Evolutionary conservation across 1,284 basidiomycete species (phyloP).

Genomic region (Irpex sp.): DNA sequence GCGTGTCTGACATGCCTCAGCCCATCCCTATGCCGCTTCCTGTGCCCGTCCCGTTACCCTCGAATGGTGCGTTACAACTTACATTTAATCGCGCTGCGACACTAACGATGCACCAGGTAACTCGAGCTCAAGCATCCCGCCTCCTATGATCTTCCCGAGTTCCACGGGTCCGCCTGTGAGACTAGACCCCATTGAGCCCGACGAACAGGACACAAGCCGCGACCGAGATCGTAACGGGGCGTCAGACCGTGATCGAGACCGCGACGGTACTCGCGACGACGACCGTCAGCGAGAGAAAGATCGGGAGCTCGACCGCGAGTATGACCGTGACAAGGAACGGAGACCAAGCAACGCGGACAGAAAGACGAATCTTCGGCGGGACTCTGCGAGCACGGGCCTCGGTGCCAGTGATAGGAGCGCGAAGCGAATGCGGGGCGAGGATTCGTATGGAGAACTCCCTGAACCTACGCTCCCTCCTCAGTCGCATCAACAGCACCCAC

Average conservation of each 20-base stretch:
- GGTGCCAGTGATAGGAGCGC: constrained; percentile 17
- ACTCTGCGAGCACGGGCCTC: constrained; percentile 10
- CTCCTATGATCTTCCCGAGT: constrained; percentile 11
- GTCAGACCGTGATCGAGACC: constrained; percentile 22
- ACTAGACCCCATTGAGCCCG: constrained; percentile 12
- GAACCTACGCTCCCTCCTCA: constrained; percentile 8
- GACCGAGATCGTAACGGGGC: constrained; percentile 10
- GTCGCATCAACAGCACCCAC: constrained; percentile 14
- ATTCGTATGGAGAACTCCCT: constrained; percentile 1
- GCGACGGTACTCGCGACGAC: constrained; percentile 21
- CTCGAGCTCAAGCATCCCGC: neutral
- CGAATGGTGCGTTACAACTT: neutral
- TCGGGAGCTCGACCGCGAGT: constrained; percentile 15
- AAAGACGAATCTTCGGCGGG: constrained; percentile 1
- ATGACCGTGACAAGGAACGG: constrained; percentile 17
- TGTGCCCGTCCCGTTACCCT: constrained; percentile 6
- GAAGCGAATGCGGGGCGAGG: constrained; percentile 13
- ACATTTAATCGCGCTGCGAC: too few relatives aligned
- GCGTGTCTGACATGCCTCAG: constrained; percentile 31
- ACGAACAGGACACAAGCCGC: constrained; percentile 15
- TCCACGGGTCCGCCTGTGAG: constrained; percentile 13
- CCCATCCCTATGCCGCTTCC: constrained; percentile 22
- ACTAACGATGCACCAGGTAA: neutral
- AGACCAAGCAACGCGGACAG: neutral
- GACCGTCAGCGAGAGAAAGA: constrained; percentile 18